A percentile compares a stretch with the other conserved stretches of the same genome.
These are phyloP conservation scores for Hypoxylon rubiginosum DNA, from an alignment of 2,329 filamentous ascomycete genomes.

Conservation along the genomic window DNA sequence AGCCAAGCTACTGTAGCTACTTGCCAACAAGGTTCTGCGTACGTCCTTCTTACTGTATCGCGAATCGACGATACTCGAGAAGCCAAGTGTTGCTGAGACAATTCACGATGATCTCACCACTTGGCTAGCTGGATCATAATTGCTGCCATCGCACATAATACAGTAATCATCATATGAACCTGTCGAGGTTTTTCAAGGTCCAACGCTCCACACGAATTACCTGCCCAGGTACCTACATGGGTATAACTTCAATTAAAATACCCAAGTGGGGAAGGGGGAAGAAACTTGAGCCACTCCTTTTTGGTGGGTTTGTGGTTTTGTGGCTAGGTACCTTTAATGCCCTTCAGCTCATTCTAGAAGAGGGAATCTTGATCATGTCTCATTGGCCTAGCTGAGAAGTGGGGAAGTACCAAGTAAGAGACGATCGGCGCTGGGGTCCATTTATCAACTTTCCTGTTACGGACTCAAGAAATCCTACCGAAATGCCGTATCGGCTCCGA, in stretches of 20 bases:
- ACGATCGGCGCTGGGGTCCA: constrained; percentile 37
- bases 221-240: too few relatives aligned
- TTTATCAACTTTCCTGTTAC: constrained; percentile 22
- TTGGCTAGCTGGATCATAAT: constrained; percentile 13
- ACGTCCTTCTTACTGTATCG: constrained; percentile 21
- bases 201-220: constrained; percentile 6
- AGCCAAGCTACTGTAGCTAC: too few relatives aligned
- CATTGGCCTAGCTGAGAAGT: constrained; percentile 26
- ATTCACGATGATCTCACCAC: constrained; percentile 34
- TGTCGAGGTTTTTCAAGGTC: constrained; percentile 22
- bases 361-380: constrained; percentile 23
- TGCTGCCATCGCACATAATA: constrained; percentile 27
- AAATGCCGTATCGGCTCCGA: constrained; percentile 41
- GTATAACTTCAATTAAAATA: constrained; percentile 13
- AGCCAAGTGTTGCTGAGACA: constrained; percentile 13
- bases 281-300: constrained; percentile 21
- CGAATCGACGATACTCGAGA: background rate
- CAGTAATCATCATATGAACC: constrained; percentile 31
- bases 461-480: constrained; percentile 16
- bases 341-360: constrained; percentile 35
- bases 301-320: background rate
- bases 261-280: constrained; percentile 12
- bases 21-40: constrained; percentile 1
- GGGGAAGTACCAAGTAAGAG: constrained; percentile 1
- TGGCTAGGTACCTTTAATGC: background rate